Evolutionary conservation across 2,329 filamentous ascomycete genomes (phyloP).

Genomic region (Sporothrix pallida): DNA sequence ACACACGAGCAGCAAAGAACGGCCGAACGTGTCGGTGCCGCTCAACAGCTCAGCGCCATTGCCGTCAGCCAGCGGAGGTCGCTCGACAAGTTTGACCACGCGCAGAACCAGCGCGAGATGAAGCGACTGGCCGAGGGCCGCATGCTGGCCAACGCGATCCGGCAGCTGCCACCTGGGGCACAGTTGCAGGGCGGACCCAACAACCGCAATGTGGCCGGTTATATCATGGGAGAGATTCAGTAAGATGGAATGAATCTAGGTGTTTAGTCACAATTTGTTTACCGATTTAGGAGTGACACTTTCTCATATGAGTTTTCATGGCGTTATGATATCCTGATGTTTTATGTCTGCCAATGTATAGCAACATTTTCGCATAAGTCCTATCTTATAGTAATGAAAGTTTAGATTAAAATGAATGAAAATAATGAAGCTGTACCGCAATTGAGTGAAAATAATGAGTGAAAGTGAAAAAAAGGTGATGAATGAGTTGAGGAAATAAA

Average conservation of each 20-base stretch:
- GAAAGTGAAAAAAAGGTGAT: too few species aligned
- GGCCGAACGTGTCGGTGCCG: slow-evolving; percentile 54
- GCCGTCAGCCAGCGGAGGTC: slow-evolving; percentile 58
- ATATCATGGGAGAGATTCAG: slow-evolving; percentile 58
- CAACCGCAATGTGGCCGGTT: slow-evolving; percentile 58
- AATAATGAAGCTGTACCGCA: too few species aligned
- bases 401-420: too few species aligned
- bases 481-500: too few species aligned
- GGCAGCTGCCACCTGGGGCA: slow-evolving; percentile 47
- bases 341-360: neutral
- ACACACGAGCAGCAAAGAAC: slow-evolving; percentile 57
- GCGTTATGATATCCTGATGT: slow-evolving; percentile 4
- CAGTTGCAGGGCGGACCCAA: slow-evolving; percentile 22
- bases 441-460: too few species aligned
- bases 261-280: neutral
- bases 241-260: slow-evolving; percentile 37
- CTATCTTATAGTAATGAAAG: too few species aligned
- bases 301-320: neutral
- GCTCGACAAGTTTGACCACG: slow-evolving; percentile 55
- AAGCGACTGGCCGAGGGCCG: slow-evolving; percentile 57
- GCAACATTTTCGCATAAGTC: neutral
- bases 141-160: slow-evolving; percentile 53
- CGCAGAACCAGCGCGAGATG: slow-evolving; percentile 54
- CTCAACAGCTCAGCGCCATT: slow-evolving; percentile 57
- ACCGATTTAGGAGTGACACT: neutral